phyloP scores from a whole-genome alignment of 352 stramenopile species.

The Globisporangium parvum region DNA sequence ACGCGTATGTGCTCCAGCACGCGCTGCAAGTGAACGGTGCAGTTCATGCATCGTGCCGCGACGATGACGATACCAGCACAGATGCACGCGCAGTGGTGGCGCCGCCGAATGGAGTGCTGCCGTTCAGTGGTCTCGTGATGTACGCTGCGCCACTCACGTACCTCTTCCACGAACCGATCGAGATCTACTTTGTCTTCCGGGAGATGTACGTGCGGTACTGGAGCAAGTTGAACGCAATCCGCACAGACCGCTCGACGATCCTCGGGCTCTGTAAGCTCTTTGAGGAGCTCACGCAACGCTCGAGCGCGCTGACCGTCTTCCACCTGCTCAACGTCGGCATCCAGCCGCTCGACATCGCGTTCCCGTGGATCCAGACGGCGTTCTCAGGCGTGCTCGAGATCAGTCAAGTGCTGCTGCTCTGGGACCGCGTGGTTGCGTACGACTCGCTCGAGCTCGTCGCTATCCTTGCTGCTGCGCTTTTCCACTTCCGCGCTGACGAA shows the following conservation, averaged over 20 bases:
- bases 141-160: slow-evolving; percentile 70
- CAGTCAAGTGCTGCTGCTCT: slow-evolving; percentile 67
- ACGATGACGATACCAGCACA: not conserved
- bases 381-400: slow-evolving; percentile 78
- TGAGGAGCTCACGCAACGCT: slow-evolving; percentile 51
- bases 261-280: slow-evolving; percentile 71
- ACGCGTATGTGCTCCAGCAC: slow-evolving; percentile 35
- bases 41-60: slow-evolving; percentile 13
- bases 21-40: slow-evolving; percentile 47
- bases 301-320: slow-evolving; percentile 42
- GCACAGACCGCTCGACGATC: slow-evolving; percentile 45
- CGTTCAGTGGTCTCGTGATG: slow-evolving; percentile 68
- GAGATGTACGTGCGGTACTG: slow-evolving; percentile 77
- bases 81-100: slow-evolving; percentile 3
- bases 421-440: slow-evolving; percentile 71
- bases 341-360: slow-evolving; percentile 60
- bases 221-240: slow-evolving; percentile 69
- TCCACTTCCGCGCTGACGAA: slow-evolving; percentile 59
- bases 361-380: slow-evolving; percentile 73
- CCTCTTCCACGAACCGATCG: slow-evolving; percentile 51
- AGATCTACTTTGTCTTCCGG: slow-evolving; percentile 73
- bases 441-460: slow-evolving; percentile 64
- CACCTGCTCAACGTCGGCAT: slow-evolving; percentile 57
- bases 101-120: slow-evolving; percentile 63
- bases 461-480: slow-evolving; percentile 63